Evolutionary conservation across 305 asterid genomes (phyloP), one percentile per base, ranked within the genome.

Genomic region (Petunia hybrid): DNA sequence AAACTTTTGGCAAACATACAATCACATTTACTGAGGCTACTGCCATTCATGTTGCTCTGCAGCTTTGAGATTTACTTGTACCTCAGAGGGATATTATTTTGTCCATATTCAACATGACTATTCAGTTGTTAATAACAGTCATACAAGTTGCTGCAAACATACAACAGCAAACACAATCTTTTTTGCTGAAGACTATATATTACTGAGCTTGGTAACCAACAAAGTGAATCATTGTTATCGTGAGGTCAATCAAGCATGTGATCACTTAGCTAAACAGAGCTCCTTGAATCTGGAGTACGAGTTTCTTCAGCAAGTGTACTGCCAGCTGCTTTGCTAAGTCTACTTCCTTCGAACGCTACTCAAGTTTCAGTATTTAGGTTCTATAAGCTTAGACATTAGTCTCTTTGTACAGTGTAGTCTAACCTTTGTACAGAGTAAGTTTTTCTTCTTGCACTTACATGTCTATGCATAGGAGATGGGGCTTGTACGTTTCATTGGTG

Each of bases 191-290:
- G 35, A 73, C 12, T 51, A 36, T 35, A 13, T 73, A 51, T 73
- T 73, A 51, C 63, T 35, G 2, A 36, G 8, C 78, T 53, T 14
- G 61, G 63, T 73, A 51, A 73, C 46, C 63, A 48, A 73, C 78
- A 73, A 51, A 45, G 48, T 73, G 63, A 73, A 73, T 73, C 22
- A 51, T 51, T 51, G 78, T 73, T 35, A 73, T 73, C 45, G 35
- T 6, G 35, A 36, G 46, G 78, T 53, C 36, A 38, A 31, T 73
- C 35, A 53, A 10, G n/a, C 12, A 53, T 9, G 9, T 9, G 46
- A 55, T 73, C 36, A 73, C 63, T 35, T 51, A 12, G 63, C 43
- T 35, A 51, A 73, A 48, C 14, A 73, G 13, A 0, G 1, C 36
- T 48, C 59, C 78, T 71, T 35, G 45, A 71, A 71, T 12, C 22